A percentile compares a stretch with the other conserved stretches of the same genome.
phyloP scores from a whole-genome alignment of 768 basidiomycete species.

The Phanerochaete carnosa region DNA sequence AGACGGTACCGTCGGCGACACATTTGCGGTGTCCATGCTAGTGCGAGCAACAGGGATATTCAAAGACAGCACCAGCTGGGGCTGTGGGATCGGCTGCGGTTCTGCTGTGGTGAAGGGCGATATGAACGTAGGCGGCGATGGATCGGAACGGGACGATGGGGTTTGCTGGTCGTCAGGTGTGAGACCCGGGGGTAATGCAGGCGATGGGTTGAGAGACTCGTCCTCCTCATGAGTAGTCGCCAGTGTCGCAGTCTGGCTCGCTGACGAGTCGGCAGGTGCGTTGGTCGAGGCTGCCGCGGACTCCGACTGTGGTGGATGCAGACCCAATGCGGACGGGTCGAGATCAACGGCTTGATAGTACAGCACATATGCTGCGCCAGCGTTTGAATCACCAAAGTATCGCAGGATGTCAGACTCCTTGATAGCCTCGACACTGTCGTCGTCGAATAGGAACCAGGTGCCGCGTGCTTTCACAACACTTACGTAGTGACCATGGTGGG shows the following conservation, averaged over 20 bases:
- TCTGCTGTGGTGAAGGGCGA: constrained; percentile 17
- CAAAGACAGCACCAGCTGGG: constrained; percentile 8
- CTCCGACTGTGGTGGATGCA: constrained; percentile 33
- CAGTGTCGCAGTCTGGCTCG: constrained; percentile 3
- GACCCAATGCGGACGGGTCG: constrained; percentile 66
- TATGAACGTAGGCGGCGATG: constrained; percentile 15
- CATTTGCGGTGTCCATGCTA: constrained; percentile 16
- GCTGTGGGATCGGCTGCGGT: constrained; percentile 8
- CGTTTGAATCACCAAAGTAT: constrained; percentile 89
- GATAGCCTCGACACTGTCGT: constrained; percentile 87
- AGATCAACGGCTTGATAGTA: constrained; percentile 96
- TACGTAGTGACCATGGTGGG: constrained; percentile 98
- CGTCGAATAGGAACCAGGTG: constrained; percentile 92
- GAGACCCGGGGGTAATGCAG: constrained; percentile 37
- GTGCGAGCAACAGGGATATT: constrained; percentile 10
- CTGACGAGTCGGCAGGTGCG: neutral
- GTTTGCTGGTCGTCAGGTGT: constrained; percentile 10
- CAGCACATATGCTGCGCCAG: constrained; percentile 91
- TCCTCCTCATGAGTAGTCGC: neutral
- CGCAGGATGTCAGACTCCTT: constrained; percentile 86
- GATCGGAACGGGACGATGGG: neutral
- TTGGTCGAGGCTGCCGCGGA: neutral
- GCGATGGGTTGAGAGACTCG: constrained; percentile 9
- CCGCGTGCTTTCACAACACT: constrained; percentile 85
- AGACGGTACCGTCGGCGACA: constrained; percentile 11